Percentiles rank a stretch among this genome's conserved stretches.
phyloP scores from a whole-genome alignment of 78 protist genomes.

The Dictyostelium brefeldianum region DNA sequence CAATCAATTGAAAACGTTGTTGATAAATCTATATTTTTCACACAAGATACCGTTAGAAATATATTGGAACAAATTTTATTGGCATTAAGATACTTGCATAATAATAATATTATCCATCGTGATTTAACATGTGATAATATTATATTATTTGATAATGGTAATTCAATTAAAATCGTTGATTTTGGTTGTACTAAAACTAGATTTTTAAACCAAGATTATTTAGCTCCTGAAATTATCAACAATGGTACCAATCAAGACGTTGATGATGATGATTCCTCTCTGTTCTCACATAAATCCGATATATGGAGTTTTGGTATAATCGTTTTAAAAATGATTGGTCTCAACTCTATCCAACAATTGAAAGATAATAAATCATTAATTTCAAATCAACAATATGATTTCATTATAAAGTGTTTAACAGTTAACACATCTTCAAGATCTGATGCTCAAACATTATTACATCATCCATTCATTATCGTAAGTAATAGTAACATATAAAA shows the following conservation, averaged over 20 bases:
- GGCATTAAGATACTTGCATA: neutral
- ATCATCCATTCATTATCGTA: conserved; percentile 5
- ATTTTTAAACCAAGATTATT: neutral
- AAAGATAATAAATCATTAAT: neutral
- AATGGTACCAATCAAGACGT: neutral
- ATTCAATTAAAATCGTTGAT: neutral
- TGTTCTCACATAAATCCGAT: neutral
- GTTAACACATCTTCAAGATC: neutral
- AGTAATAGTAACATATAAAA: neutral
- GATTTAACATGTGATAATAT: neutral
- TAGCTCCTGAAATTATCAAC: neutral
- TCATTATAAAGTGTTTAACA: neutral
- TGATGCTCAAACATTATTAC: conserved; percentile 9
- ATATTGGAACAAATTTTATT: neutral
- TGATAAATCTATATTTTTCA: neutral
- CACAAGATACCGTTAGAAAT: neutral
- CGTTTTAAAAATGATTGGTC: neutral
- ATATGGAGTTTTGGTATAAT: neutral
- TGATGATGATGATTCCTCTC: neutral
- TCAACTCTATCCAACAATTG: neutral
- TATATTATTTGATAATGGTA: neutral
- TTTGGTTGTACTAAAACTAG: neutral
- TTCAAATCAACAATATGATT: neutral
- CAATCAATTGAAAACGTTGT: neutral
- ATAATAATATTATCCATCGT: neutral